Evolutionary conservation across 179 eudicot genomes (phyloP).

Genomic region (Spergularia azorica): DNA sequence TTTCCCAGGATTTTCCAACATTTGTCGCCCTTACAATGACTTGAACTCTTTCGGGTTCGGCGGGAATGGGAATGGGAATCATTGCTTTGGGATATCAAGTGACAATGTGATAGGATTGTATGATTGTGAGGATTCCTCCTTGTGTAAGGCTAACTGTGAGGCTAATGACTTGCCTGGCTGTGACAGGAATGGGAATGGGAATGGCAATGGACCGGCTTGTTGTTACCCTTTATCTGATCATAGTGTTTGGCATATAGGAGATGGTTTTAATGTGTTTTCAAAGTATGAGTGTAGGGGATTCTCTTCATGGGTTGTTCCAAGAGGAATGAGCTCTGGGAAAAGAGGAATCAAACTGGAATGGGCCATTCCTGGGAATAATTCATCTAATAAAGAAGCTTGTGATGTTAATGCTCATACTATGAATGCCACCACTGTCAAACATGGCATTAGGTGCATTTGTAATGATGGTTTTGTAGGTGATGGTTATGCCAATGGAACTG

Average conservation of each 20-base stretch:
- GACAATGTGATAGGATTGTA: constrained; percentile 75
- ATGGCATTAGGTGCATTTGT: constrained; percentile 72
- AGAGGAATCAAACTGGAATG: constrained; percentile 81
- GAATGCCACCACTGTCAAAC: constrained; percentile 54
- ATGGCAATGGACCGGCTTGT: constrained; percentile 45
- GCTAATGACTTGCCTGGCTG: constrained; percentile 37
- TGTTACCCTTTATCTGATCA: constrained; percentile 63
- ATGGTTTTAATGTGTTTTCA: constrained; percentile 46
- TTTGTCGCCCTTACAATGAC: constrained; percentile 57
- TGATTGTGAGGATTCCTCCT: constrained; percentile 75
- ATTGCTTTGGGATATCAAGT: constrained; percentile 54
- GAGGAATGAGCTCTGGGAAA: constrained; percentile 39
- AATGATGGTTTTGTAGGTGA: constrained; percentile 71
- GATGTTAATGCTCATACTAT: constrained; percentile 49
- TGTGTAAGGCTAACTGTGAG: constrained; percentile 64
- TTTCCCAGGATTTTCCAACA: constrained; percentile 47
- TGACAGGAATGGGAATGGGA: constrained; percentile 24
- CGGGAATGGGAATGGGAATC: constrained; percentile 43
- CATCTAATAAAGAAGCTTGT: constrained; percentile 42
- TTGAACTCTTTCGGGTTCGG: constrained; percentile 54
- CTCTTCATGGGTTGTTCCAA: constrained; percentile 62
- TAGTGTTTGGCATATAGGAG: constrained; percentile 54
- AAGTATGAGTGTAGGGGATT: constrained; percentile 81
- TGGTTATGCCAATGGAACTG: constrained; percentile 56
- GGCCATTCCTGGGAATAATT: constrained; percentile 53